Percentiles rank a stretch among this genome's conserved stretches.
Evolutionary conservation across 2,329 filamentous ascomycete genomes (phyloP).

Genomic region (Cercospora beticola): DNA sequence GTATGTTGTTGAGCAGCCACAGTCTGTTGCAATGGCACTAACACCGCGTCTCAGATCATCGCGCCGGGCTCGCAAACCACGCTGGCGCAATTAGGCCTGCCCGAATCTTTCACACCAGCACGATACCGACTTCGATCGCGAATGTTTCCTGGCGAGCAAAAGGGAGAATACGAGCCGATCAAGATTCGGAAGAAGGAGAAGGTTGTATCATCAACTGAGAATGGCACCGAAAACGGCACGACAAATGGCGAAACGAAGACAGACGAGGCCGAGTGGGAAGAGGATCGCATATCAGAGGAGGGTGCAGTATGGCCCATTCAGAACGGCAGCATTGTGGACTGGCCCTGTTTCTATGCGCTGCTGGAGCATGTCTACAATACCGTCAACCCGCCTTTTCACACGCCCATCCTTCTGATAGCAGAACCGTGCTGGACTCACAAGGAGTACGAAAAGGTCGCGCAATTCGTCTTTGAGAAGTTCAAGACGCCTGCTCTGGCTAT

Average conservation of each 20-base stretch:
- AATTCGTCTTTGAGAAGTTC: constrained; percentile 97
- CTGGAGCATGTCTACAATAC: constrained; percentile 88
- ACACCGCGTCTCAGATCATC: constrained; percentile 53
- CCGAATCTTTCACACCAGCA: constrained; percentile 89
- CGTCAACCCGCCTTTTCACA: constrained; percentile 89
- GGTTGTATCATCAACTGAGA: constrained; percentile 7
- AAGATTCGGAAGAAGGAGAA: constrained; percentile 61
- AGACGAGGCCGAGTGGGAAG: constrained; percentile 71
- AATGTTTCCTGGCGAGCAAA: constrained; percentile 82
- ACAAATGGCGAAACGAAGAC: constrained; percentile 46
- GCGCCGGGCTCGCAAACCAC: constrained; percentile 85
- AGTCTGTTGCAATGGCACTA: neutral
- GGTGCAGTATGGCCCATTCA: constrained; percentile 84
- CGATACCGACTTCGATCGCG: constrained; percentile 81
- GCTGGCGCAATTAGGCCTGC: constrained; percentile 84
- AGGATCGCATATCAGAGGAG: constrained; percentile 83
- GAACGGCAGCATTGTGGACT: constrained; percentile 81
- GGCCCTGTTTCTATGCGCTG: constrained; percentile 90
- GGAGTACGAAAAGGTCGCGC: constrained; percentile 82
- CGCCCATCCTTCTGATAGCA: constrained; percentile 84
- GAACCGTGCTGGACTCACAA: constrained; percentile 87
- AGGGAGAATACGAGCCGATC: constrained; percentile 77
- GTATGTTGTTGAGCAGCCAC: constrained; percentile 22
- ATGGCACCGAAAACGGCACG: constrained; percentile 11
- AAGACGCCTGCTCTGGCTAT: constrained; percentile 89